Evolutionary conservation across 495 filamentous ascomycete genomes (phyloP).

Genomic region (Pyronema domesticum): DNA sequence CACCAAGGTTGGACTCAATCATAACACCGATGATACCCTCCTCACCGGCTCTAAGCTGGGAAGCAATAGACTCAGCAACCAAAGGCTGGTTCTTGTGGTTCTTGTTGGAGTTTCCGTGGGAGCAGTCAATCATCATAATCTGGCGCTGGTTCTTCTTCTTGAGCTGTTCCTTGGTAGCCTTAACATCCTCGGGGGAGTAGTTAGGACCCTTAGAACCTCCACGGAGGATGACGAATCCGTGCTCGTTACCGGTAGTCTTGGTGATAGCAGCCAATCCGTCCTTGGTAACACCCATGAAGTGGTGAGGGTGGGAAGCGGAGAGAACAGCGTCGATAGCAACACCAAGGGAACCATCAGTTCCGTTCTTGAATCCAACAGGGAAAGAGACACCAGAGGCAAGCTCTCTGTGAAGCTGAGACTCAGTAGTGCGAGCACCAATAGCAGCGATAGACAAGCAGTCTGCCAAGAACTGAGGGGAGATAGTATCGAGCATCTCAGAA

Average conservation of each 20-base stretch:
- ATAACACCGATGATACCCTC: constrained; percentile 84
- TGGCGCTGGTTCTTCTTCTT: constrained; percentile 69
- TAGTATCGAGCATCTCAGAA: constrained; percentile 94
- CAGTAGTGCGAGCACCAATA: constrained; percentile 92
- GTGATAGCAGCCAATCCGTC: constrained; percentile 92
- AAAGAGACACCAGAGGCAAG: constrained; percentile 92
- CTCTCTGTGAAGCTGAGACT: constrained; percentile 89
- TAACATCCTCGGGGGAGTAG: constrained; percentile 71
- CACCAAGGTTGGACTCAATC: constrained; percentile 96
- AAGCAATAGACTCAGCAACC: constrained; percentile 63
- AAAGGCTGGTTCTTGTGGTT: constrained; percentile 72
- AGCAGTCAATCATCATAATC: constrained; percentile 96
- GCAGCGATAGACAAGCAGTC: constrained; percentile 90
- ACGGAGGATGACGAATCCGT: constrained; percentile 89
- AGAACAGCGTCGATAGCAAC: constrained; percentile 97
- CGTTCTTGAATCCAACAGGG: constrained; percentile 98
- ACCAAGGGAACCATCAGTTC: constrained; percentile 80
- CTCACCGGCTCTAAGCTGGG: constrained; percentile 77
- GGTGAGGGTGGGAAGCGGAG: constrained; percentile 74
- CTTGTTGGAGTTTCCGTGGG: constrained; percentile 53
- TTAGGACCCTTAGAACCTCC: constrained; percentile 90
- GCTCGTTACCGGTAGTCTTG: constrained; percentile 77
- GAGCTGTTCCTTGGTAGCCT: constrained; percentile 58
- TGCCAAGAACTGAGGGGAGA: constrained; percentile 89
- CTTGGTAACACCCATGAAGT: constrained; percentile 99